Evolutionary conservation across 1,284 basidiomycete genomes (phyloP).

Genomic region (Tremellales sp.): DNA sequence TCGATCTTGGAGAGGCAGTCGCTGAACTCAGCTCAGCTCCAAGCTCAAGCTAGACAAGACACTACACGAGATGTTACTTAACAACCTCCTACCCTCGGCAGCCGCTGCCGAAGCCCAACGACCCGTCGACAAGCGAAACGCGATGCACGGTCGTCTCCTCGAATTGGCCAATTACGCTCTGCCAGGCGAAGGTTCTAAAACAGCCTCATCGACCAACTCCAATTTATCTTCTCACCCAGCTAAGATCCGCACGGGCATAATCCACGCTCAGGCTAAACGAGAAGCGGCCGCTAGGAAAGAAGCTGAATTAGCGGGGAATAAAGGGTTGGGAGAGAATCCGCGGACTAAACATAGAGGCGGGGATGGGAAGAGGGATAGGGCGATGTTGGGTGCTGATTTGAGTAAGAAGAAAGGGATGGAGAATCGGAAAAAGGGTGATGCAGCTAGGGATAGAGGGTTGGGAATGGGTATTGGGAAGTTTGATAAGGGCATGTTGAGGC

Average conservation of each 20-base stretch:
- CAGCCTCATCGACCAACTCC: slow-evolving; percentile 3
- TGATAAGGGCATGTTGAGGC: slow-evolving; percentile 39
- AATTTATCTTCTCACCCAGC: slow-evolving; percentile 35
- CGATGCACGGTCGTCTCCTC: slow-evolving; percentile 36
- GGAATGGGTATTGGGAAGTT: slow-evolving; percentile 47
- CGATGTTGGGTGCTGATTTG: slow-evolving; percentile 23
- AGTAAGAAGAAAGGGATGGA: slow-evolving; percentile 46
- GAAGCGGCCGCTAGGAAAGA: slow-evolving; percentile 27
- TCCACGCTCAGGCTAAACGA: slow-evolving; percentile 33
- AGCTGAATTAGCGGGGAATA: slow-evolving; percentile 36
- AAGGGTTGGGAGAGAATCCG: slow-evolving; percentile 38
- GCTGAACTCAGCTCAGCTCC: slow-evolving; percentile 19
- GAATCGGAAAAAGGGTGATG: slow-evolving; percentile 25
- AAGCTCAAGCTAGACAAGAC: slow-evolving; percentile 46
- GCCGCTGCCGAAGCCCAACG: slow-evolving; percentile 22
- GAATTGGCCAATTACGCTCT: slow-evolving; percentile 39
- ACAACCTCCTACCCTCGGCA: slow-evolving; percentile 35
- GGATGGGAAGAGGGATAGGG: slow-evolving; percentile 10
- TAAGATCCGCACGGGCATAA: slow-evolving; percentile 38
- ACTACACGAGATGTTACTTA: slow-evolving; percentile 47
- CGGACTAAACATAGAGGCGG: slow-evolving; percentile 11
- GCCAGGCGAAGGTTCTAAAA: slow-evolving; percentile 36
- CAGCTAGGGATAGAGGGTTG: slow-evolving; percentile 38
- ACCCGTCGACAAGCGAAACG: slow-evolving; percentile 46
- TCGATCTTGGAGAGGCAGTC: not conserved